Base-by-base conservation (phyloP, 352 stramenopile genomes). In the Pythium rhizo-oryzae region DNA sequence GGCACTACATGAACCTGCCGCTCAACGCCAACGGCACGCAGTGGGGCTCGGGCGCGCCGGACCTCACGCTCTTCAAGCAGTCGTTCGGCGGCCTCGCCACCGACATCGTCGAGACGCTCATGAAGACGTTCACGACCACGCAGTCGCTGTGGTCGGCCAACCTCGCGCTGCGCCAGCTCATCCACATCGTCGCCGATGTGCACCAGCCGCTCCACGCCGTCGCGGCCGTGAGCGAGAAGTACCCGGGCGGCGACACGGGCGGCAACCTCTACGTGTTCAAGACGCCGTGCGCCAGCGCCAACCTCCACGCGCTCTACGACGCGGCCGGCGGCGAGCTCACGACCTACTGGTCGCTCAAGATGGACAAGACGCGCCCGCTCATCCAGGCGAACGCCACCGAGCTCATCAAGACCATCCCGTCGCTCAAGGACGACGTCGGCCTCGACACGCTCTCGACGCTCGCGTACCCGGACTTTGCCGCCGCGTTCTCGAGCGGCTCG, bases 1-100 rank as follows among this genome's bases (percentile, higher is more conserved):
- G 84, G 84, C 84, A 92, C 72, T 92, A 90, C 76, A 75, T 89
- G 52, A 75, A 92, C 65, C 53, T 92, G 43, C 84, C 84, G 15
- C 61, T 83, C 50, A 81, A 89, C 71, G 78, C 86, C 35, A 84
- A 87, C 43, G 80, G 84, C 37, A 59, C 68, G 16, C 70, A 72
- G 52, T 84, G 72, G 69, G 65, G 71, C 19, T 75, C 71, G 46
- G 75, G 79, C 52, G 72, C 81, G 23, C 62, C 80, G 0, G 75
- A 81, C 33, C 58, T 90, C n/a, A 69, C 57, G 24, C 69, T 90
- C 12, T 89, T 90, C 63, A 72, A 79, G 44, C 70, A 82, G 50
- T 79, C 74, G 19, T 71, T 89, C 49, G 83, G 78, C 19, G 83
- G 83, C 25, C 59, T 84, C 12, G 81, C 74, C 2, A 55, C 81